Percentiles rank a stretch among this genome's conserved stretches.
These are phyloP conservation scores for Trametes meyenii DNA, from an alignment of 768 basidiomycete species.

Conservation along the genomic window DNA sequence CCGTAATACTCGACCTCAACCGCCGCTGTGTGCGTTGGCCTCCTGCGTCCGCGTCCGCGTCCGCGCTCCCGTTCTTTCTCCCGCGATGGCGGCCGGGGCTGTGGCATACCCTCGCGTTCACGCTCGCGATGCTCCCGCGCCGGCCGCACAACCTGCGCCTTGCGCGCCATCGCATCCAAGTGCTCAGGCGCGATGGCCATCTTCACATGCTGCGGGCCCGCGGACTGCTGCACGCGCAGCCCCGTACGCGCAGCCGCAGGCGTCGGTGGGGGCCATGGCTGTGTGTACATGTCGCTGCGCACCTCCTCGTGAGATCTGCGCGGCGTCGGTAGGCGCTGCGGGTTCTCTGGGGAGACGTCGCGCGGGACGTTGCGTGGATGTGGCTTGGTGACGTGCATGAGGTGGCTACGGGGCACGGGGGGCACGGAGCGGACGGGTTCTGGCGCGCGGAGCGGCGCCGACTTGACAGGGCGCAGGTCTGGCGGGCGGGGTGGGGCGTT, in stretches of 20 bases:
- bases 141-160: slow-evolving; percentile 14
- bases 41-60: not conserved
- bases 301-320: slow-evolving; percentile 5
- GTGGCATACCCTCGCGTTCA: not conserved
- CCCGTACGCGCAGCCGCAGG: not conserved
- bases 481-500: not conserved
- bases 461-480: slow-evolving; percentile 8
- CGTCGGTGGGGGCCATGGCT: not conserved
- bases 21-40: slow-evolving; percentile 9
- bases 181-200: not conserved
- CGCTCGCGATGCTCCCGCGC: not conserved
- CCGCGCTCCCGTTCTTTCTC: too few relatives aligned
- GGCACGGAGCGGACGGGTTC: not conserved
- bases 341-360: slow-evolving; percentile 18
- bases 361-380: slow-evolving; percentile 13
- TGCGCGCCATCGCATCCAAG: not conserved
- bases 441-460: slow-evolving; percentile 9
- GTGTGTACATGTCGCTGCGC: not conserved
- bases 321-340: slow-evolving; percentile 15
- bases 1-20: slow-evolving; percentile 17
- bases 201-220: not conserved
- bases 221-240: slow-evolving; percentile 2
- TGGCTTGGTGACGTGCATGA: slow-evolving; percentile 6
- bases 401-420: not conserved
- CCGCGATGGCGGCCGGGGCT: not conserved